Evolutionary conservation across 2,329 filamentous ascomycete species (phyloP).

Genomic region (Fusarium caatingaense): DNA sequence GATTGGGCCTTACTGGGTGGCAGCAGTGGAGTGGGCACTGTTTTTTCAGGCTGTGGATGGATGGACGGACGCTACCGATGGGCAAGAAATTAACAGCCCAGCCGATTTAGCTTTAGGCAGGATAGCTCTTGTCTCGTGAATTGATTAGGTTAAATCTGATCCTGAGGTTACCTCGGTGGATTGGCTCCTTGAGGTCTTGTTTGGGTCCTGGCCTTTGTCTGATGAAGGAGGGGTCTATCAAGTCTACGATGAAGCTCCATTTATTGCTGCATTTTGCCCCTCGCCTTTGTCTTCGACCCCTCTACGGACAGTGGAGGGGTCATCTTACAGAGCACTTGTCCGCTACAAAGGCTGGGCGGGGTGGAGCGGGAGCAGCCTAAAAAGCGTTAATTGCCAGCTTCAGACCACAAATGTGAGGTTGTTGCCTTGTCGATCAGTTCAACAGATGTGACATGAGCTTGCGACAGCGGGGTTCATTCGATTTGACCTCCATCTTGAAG

Average conservation of each 20-base stretch:
- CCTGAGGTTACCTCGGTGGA: not conserved
- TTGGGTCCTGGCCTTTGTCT: not conserved
- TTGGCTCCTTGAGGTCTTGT: not conserved
- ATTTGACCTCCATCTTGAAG: not conserved
- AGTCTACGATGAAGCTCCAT: conserved; percentile 20
- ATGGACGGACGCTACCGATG: conserved; percentile 42
- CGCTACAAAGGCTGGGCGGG: conserved; percentile 29
- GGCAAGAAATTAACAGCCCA: conserved; percentile 29
- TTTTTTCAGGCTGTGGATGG: conserved; percentile 31
- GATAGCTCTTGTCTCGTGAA: conserved; percentile 1
- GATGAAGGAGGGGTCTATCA: conserved; percentile 15
- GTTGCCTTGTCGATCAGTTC: conserved; percentile 19
- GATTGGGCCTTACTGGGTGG: conserved; percentile 50
- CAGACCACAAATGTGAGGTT: conserved; percentile 12
- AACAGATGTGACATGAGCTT: conserved; percentile 4
- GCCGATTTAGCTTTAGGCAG: not conserved
- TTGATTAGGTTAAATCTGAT: not conserved
- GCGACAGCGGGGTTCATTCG: conserved; percentile 5
- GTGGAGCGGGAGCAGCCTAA: conserved; percentile 30
- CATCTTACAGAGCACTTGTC: conserved; percentile 29
- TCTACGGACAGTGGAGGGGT: conserved; percentile 30
- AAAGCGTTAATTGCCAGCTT: conserved; percentile 22
- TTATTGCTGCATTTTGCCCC: conserved; percentile 20
- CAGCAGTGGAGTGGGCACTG: conserved; percentile 47
- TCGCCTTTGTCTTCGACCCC: conserved; percentile 23